Evolutionary conservation across 768 basidiomycete species (phyloP).

Genomic region (Boletus patriciae): DNA sequence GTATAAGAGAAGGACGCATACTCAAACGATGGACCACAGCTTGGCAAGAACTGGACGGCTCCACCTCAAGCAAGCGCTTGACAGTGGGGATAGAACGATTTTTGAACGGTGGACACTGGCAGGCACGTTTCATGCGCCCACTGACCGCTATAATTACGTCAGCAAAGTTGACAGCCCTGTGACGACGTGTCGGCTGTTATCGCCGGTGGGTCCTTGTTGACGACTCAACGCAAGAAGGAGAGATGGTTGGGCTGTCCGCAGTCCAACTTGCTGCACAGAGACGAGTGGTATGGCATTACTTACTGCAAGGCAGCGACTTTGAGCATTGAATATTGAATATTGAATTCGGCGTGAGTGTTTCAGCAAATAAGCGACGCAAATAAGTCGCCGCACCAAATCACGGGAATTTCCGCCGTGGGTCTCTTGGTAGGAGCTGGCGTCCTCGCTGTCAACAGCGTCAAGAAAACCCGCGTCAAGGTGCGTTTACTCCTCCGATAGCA

Average conservation of each 20-base stretch:
- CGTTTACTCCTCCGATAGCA: constrained; percentile 15
- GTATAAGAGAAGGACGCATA: constrained; percentile 30
- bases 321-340: too few relatives aligned
- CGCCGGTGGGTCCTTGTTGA: background rate
- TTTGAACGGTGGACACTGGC: background rate
- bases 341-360: background rate
- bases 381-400: constrained; percentile 32
- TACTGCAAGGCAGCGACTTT: background rate
- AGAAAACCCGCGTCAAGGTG: constrained; percentile 36
- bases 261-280: background rate
- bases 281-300: background rate
- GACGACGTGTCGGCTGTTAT: too few relatives aligned
- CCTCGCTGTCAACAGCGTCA: constrained; percentile 29
- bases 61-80: constrained; percentile 8
- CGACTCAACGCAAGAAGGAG: background rate
- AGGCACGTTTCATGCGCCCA: too few relatives aligned
- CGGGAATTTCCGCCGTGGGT: constrained; percentile 27
- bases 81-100: constrained; percentile 6
- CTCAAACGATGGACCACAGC: constrained; percentile 20
- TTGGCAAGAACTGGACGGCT: constrained; percentile 6
- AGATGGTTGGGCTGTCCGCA: too few relatives aligned
- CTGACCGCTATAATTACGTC: background rate
- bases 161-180: background rate
- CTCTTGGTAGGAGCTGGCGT: background rate
- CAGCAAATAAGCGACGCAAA: background rate